Percentiles rank a stretch among this genome's conserved stretches.
phyloP scores from a whole-genome alignment of 2,329 filamentous ascomycete species.

The Fusarium brachygibbosum region DNA sequence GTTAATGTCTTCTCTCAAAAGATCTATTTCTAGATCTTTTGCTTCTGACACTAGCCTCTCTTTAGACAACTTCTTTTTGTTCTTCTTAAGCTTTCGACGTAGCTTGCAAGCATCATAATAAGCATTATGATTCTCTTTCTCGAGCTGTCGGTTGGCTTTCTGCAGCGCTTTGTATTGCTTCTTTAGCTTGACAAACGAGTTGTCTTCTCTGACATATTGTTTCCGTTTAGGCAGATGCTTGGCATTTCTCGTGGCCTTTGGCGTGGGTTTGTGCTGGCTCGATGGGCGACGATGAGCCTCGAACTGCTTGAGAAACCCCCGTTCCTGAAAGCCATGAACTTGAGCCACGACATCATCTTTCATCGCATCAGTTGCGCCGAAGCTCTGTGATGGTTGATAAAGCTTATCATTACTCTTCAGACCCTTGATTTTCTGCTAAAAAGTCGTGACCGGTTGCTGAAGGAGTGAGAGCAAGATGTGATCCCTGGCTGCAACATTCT shows the following conservation, averaged over 20 bases:
- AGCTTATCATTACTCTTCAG: not conserved
- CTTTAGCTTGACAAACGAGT: not conserved
- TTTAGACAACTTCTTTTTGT: not conserved
- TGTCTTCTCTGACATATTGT: no score
- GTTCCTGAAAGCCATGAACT: not conserved
- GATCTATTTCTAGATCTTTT: not conserved
- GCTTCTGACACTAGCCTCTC: not conserved
- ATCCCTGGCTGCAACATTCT: not conserved
- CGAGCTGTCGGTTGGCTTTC: not conserved
- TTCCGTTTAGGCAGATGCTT: not conserved
- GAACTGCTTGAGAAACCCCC: not conserved
- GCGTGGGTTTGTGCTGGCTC: not conserved
- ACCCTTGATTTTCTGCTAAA: not conserved
- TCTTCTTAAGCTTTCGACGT: not conserved
- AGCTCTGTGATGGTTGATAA: not conserved
- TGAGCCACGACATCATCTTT: not conserved
- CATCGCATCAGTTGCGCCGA: not conserved
- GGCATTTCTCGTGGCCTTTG: not conserved
- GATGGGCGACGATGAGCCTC: not conserved
- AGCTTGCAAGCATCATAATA: not conserved
- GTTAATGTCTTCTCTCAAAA: not conserved
- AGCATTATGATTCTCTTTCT: not conserved
- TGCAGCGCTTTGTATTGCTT: not conserved
- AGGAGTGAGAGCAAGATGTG: not conserved
- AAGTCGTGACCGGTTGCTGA: not conserved